These are phyloP conservation scores for Neoscytalidium dimidiatum DNA, from an alignment of 2,329 filamentous ascomycete species.

Conservation along the genomic window DNA sequence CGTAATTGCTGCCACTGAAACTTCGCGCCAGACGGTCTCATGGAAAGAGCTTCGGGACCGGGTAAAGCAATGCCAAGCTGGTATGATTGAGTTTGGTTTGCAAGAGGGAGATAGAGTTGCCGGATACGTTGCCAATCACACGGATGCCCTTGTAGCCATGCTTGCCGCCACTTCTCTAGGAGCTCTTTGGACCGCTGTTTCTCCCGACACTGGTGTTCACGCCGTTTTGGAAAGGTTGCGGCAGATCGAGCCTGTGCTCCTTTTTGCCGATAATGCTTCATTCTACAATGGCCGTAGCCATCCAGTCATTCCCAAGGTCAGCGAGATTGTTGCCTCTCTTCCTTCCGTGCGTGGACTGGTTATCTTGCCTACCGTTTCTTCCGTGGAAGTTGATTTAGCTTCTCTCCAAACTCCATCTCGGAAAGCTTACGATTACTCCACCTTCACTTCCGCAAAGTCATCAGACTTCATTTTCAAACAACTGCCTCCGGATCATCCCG, in stretches of 20 bases:
- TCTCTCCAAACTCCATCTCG: constrained; percentile 40
- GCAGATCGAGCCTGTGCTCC: constrained; percentile 79
- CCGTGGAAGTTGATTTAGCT: constrained; percentile 42
- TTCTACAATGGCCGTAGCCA: constrained; percentile 92
- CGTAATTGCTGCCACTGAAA: constrained; percentile 81
- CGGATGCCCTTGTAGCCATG: constrained; percentile 84
- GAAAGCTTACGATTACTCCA: constrained; percentile 37
- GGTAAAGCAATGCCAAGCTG: constrained; percentile 72
- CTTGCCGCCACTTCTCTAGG: constrained; percentile 80
- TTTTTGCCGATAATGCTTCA: constrained; percentile 86
- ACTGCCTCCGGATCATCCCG: constrained; percentile 79
- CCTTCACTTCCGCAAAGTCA: constrained; percentile 28
- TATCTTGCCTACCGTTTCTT: constrained; percentile 67
- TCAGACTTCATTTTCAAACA: constrained; percentile 63
- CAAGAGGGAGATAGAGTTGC: constrained; percentile 62
- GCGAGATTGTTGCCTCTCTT: constrained; percentile 71
- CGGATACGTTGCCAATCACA: constrained; percentile 85
- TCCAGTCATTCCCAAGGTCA: constrained; percentile 75
- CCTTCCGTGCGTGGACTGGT: constrained; percentile 69
- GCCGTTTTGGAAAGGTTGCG: constrained; percentile 84
- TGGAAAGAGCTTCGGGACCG: constrained; percentile 81
- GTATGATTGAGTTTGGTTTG: constrained; percentile 68
- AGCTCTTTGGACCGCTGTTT: constrained; percentile 90
- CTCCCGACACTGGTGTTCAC: constrained; percentile 87
- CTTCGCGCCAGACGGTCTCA: constrained; percentile 62